A percentile compares a stretch with the other conserved stretches of the same genome.
These are phyloP conservation scores for Aquanectria penicillioides DNA, from an alignment of 2,329 filamentous ascomycete genomes.

Conservation along the genomic window DNA sequence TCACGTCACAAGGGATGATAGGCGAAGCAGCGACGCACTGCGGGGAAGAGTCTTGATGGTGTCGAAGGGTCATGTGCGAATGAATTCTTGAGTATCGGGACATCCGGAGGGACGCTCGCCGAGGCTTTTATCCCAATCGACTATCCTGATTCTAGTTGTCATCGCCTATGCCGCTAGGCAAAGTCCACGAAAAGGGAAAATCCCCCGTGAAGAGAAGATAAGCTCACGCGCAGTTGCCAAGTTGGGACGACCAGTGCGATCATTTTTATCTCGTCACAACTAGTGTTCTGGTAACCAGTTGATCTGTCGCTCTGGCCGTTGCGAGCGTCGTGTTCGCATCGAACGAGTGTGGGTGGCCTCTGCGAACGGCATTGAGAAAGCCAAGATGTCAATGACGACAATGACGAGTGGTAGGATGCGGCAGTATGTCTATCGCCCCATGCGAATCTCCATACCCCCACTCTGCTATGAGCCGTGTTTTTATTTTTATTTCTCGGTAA, in stretches of 20 bases:
- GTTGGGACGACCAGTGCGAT: not conserved
- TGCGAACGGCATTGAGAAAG: no score
- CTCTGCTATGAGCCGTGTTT: no score
- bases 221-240: not conserved
- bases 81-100: not conserved
- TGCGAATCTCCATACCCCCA: no score
- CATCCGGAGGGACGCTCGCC: constrained; percentile 4
- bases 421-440: no score
- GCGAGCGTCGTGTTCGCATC: no score
- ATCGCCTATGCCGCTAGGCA: not conserved
- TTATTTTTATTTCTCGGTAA: no score
- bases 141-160: constrained; percentile 7
- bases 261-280: not conserved
- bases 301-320: no score
- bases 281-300: no score
- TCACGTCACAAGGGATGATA: constrained; percentile 14
- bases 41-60: constrained; percentile 3
- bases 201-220: constrained; percentile 13
- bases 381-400: no score
- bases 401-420: no score
- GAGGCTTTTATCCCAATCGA: constrained; percentile 4
- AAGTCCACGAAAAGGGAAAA: constrained; percentile 1
- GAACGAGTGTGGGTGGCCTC: no score
- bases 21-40: not conserved
- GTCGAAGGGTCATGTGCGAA: constrained; percentile 13